These are phyloP conservation scores for Metschnikowia bowlesiae DNA, from an alignment of 805 yeast genomes.

Conservation along the genomic window DNA sequence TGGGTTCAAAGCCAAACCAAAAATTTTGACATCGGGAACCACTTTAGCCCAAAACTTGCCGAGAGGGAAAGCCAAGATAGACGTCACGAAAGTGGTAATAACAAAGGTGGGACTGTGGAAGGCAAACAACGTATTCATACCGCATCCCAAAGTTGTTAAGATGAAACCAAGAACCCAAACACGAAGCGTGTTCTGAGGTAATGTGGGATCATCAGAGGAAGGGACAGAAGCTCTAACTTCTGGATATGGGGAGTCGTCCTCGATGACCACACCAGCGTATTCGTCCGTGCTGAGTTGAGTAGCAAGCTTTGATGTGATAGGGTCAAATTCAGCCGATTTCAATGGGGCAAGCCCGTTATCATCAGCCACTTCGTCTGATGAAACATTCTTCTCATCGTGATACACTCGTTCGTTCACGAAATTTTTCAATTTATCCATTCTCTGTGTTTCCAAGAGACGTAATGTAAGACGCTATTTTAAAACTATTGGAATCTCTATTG, in stretches of 20 bases:
- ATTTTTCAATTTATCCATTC: constrained; percentile 17
- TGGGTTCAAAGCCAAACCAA: constrained; percentile 45
- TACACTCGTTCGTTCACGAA: constrained; percentile 8
- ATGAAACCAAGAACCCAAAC: constrained; percentile 49
- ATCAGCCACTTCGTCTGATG: constrained; percentile 5
- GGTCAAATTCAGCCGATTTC: constrained; percentile 17
- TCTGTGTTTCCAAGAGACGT: not conserved
- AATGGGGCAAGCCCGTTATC: constrained; percentile 11
- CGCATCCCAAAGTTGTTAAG: constrained; percentile 53
- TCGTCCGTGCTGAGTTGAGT: constrained; percentile 14
- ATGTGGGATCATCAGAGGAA: constrained; percentile 45
- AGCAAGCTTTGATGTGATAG: constrained; percentile 13
- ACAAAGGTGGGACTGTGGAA: constrained; percentile 52
- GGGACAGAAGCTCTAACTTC: constrained; percentile 64
- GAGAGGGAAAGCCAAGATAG: constrained; percentile 56
- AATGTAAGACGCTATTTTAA: not conserved
- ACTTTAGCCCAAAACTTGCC: constrained; percentile 47
- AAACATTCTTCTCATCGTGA: constrained; percentile 13
- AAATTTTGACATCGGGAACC: constrained; percentile 32
- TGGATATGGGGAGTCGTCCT: constrained; percentile 46
- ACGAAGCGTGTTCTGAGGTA: constrained; percentile 51
- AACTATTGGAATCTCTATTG: not conserved
- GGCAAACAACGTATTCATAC: constrained; percentile 55
- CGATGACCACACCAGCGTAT: constrained; percentile 16
- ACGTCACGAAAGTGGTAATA: constrained; percentile 50